These are phyloP conservation scores for Chalciporus pseudorubinellus DNA, from an alignment of 768 basidiomycete genomes.

Conservation along the genomic window DNA sequence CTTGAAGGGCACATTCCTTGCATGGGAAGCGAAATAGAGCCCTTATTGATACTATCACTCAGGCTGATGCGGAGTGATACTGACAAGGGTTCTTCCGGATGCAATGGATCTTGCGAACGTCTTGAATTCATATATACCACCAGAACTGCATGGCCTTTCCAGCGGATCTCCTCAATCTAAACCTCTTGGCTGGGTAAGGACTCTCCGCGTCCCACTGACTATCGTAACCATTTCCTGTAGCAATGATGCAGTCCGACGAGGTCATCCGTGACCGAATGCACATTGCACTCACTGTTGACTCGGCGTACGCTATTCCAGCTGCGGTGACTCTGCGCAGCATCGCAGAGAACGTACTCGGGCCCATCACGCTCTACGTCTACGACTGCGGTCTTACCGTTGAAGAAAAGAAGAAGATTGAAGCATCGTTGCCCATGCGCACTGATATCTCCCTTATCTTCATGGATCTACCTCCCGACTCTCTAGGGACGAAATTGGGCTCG, in stretches of 20 bases:
- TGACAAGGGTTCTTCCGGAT: no score
- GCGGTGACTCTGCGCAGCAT: constrained; percentile 45
- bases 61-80: no score
- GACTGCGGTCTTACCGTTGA: constrained; percentile 39
- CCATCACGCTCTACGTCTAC: constrained; percentile 46
- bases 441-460: constrained; percentile 42
- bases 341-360: constrained; percentile 32
- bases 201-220: not conserved
- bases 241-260: not conserved
- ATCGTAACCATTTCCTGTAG: not conserved
- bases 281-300: constrained; percentile 41
- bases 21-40: no score
- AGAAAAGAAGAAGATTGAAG: constrained; percentile 30
- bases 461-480: constrained; percentile 27
- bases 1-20: no score
- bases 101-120: no score
- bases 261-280: constrained; percentile 42
- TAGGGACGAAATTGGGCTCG: constrained; percentile 26
- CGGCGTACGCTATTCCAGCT: constrained; percentile 43
- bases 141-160: no score
- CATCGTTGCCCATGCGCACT: constrained; percentile 20
- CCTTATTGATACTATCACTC: no score
- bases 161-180: not conserved
- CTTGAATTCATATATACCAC: no score
- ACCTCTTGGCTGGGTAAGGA: not conserved